Percentiles rank a stretch among this genome's conserved stretches.
phyloP scores from a whole-genome alignment of 2,329 filamentous ascomycete genomes.

The Penicillium occitanis region DNA sequence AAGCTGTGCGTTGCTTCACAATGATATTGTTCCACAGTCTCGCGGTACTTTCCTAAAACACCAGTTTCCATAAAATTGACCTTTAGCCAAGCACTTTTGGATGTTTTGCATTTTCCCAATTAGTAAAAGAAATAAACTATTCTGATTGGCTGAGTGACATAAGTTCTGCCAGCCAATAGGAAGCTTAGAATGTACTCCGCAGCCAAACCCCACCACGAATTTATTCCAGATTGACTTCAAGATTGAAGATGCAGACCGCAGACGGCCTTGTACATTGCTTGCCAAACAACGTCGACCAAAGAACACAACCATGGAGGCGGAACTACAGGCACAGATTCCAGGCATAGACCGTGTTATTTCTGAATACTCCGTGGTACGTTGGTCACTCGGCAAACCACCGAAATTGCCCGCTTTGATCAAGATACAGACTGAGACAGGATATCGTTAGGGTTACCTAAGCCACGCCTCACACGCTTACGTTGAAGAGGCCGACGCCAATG shows the following conservation, averaged over 20 bases:
- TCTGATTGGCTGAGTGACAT: conserved; percentile 5
- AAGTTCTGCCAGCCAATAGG: neutral
- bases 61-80: neutral
- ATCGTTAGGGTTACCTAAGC: conserved; percentile 71
- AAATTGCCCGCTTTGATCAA: neutral
- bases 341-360: conserved; percentile 85
- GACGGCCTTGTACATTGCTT: neutral
- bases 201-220: conserved; percentile 12
- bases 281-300: neutral
- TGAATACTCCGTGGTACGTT: conserved; percentile 73
- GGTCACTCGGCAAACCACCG: neutral
- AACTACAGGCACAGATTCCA: conserved; percentile 80
- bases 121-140: neutral
- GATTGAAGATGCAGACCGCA: neutral
- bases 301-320: conserved; percentile 64
- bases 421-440: conserved; percentile 12
- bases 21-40: neutral
- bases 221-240: conserved; percentile 6
- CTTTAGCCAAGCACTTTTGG: neutral
- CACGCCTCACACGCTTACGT: conserved; percentile 86
- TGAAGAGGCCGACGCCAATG: conserved; percentile 67
- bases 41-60: neutral
- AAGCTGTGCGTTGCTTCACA: neutral
- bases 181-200: conserved; percentile 9
- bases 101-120: neutral